Base-by-base conservation (phyloP, 768 basidiomycete species). In the Porphyrellus cyaneotinctus region DNA sequence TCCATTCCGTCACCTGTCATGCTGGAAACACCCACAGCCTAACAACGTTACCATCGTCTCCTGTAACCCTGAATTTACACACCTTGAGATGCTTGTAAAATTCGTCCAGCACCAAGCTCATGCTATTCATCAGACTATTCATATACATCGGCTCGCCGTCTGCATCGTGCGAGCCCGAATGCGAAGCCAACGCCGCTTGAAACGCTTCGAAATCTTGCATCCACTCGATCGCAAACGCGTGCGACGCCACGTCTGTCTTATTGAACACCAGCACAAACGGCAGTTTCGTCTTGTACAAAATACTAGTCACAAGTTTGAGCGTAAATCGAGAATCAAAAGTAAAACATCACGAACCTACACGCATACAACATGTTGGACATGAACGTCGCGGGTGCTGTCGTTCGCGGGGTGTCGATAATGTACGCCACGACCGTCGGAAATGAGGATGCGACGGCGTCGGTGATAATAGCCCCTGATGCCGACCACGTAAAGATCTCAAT, bases 401-500 rank as follows among this genome's bases (percentile, higher is more conserved):
- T 93, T 56, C 97, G 79, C 20, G 97, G 97, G 4, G 97, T 99
- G 70, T 99, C 97, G 60, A 99, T 92, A 55, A 99, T 81, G 65
- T 98, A 99, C 15, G 97, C 97, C 32, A 99, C 85, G 31, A 95
- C 91, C 2, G 97, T 87, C 6, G 97, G 97, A 52, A 98, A 75
- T 0, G 94, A 83, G 3, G 91, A 90, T 1, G 97, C 97, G 37
- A 99, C 78, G 17, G 97, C 91, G 65, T 98, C 95, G 37, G 97
- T 99, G 62, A 99, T 98, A 64, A 99, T 99, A 12, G 95, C 87
- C 6, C 97, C 97, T 42, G 95, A 97, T 2, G 97, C 97, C 0
- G 95, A 97, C 97, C 97, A 99, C 45, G 97, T 99, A 67, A 99
- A 99, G 59, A 98, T 99, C 72, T 99, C 97, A 63, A 99, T 99